A percentile compares a stretch with the other conserved stretches of the same genome.
Conservation (phyloP, 139 green algal species). For the Chlorella vulgaris region DNA sequence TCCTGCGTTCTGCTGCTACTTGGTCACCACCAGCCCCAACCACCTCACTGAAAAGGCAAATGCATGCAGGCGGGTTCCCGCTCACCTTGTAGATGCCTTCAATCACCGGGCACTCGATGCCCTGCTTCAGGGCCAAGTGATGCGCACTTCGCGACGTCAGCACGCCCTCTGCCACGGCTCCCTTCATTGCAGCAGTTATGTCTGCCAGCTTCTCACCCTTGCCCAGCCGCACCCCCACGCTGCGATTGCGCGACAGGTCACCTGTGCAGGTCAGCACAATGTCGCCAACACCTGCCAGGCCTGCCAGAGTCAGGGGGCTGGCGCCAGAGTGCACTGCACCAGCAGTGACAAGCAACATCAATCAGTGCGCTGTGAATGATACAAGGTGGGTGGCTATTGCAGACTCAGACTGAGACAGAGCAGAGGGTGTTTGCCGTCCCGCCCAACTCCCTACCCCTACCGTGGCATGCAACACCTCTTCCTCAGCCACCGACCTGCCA, state of each 20-base stretch:
- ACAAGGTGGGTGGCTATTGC: background rate
- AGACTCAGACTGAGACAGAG: background rate
- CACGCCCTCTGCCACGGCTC: constrained; percentile 82
- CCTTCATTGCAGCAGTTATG: constrained; percentile 62
- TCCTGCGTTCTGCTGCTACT: background rate
- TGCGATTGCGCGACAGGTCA: constrained; percentile 66
- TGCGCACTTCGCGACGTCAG: constrained; percentile 70
- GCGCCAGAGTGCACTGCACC: constrained; percentile 65
- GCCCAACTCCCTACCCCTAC: no score
- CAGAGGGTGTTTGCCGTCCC: no score
- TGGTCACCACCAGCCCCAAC: no score
- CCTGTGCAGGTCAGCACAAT: constrained; percentile 88
- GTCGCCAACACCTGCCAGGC: constrained; percentile 85
- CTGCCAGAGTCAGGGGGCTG: constrained; percentile 82
- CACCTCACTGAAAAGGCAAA: no score
- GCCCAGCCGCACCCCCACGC: constrained; percentile 60
- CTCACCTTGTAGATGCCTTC: constrained; percentile 83
- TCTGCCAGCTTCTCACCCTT: constrained; percentile 64
- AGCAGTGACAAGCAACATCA: background rate
- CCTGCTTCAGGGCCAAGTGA: constrained; percentile 58
- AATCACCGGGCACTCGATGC: constrained; percentile 80
- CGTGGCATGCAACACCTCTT: background rate
- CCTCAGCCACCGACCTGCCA: constrained; percentile 35
- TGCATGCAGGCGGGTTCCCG: no score
- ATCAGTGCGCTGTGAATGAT: background rate